Base-by-base conservation (phyloP, 768 basidiomycete species). In the Pluteus cervinus region DNA sequence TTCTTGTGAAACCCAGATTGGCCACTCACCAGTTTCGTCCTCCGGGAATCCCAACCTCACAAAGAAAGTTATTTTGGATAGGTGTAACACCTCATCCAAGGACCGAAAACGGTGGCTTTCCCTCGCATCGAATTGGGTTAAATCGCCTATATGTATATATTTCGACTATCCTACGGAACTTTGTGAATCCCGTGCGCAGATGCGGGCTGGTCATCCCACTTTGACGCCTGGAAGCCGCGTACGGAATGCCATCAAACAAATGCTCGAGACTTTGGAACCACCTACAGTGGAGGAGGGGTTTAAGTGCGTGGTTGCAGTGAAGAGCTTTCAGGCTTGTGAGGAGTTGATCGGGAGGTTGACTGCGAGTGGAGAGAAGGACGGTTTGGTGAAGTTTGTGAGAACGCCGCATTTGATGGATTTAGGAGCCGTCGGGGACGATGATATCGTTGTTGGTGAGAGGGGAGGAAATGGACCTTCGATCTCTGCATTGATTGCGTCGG, bases 381-480 rank as follows among this genome's bases (percentile, higher is more conserved):
- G 43, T 11, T 55, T 79, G 7, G 60, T 62, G 56, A 80, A 79
- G 48, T 80, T 79, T 50, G 78, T 77, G 32, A 65, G 79, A 14
- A 81, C 78, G 4, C 60, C 75, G 1, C 78, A 80, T 49, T 53
- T 81, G 11, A 56, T 80, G 33, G 58, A 81, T 44, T 59, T 78
- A 4, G 79, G 79, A 3, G 75, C 73, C 1, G 73, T 68, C 3
- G 71, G 73, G 1, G 48, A 53, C 0, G 79, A 80, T 53, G 78
- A 81, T 44, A 51, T 76, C n/a, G 52, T 69, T 2, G 38, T 52
- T 5, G 55, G 63, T 25, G n/a, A n/a, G n/a, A n/a, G n/a, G n/a
- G n/a, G n/a, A n/a, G n/a, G n/a, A n/a, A n/a, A n/a, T n/a, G n/a
- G n/a, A n/a, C n/a, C n/a, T n/a, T n/a, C n/a, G n/a, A n/a, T n/a